phyloP scores from a whole-genome alignment of 495 filamentous ascomycete genomes.

The Aspergillus nidulans region DNA sequence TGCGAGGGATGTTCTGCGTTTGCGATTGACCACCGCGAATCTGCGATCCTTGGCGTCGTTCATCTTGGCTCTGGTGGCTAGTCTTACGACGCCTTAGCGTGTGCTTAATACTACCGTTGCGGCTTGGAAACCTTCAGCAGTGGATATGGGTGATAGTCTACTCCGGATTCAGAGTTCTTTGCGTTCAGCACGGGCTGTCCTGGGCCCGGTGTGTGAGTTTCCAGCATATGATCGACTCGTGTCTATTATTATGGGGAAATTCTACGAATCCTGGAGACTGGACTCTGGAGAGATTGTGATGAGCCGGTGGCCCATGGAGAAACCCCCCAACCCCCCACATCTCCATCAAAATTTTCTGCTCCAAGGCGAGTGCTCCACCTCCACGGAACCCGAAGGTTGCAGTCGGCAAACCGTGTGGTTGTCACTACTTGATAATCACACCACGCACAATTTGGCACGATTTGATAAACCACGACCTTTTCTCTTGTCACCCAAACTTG shows the following conservation, averaged over 20 bases:
- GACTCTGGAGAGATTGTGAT: slow-evolving; percentile 4
- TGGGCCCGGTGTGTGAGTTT: neutral
- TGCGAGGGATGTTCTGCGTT: neutral
- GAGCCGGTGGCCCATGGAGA: slow-evolving; percentile 4
- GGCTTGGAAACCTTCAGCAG: neutral
- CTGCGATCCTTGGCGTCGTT: neutral
- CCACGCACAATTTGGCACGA: too few species aligned
- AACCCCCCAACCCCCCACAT: slow-evolving; percentile 7
- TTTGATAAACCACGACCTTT: too few species aligned
- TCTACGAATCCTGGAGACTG: neutral
- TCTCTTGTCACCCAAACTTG: neutral
- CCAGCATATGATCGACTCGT: too few species aligned
- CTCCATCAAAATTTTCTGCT: neutral
- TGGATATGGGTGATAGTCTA: neutral
- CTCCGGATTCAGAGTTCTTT: neutral
- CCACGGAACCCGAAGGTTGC: neutral
- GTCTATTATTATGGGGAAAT: neutral
- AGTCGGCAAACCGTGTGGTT: neutral
- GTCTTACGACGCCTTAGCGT: slow-evolving; percentile 3
- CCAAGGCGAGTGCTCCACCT: too few species aligned
- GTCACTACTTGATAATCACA: neutral
- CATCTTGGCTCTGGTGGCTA: slow-evolving; percentile 13
- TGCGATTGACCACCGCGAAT: neutral
- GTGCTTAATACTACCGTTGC: slow-evolving; percentile 4
- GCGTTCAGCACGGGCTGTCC: too few species aligned